Evolutionary conservation across 306 rosid species (phyloP).

Genomic region (Prunus kanzakura): DNA sequence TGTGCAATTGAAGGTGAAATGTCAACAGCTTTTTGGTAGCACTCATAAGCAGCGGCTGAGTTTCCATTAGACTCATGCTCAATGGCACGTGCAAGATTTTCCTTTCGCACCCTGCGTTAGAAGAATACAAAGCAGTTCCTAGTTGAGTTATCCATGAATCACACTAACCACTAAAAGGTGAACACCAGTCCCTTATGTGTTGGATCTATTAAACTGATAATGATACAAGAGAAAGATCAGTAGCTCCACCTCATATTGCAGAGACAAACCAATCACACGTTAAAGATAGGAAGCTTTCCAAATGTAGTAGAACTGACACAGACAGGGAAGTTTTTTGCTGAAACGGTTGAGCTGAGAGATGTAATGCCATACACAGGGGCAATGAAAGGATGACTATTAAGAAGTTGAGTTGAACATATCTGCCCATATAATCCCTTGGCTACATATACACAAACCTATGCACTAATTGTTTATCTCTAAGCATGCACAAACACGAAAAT

Average conservation of each 20-base stretch:
- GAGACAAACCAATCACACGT: background rate
- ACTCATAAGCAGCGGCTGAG: constrained; percentile 79
- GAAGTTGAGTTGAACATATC: background rate
- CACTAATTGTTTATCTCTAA: background rate
- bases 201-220: background rate
- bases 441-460: background rate
- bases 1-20: constrained; percentile 77
- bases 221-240: background rate
- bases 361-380: background rate
- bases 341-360: background rate
- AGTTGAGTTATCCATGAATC: background rate
- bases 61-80: constrained; percentile 77
- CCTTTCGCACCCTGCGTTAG: constrained; percentile 64
- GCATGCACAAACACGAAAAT: background rate
- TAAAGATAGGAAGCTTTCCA: background rate
- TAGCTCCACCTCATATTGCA: constrained; percentile 1
- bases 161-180: background rate
- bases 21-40: constrained; percentile 97
- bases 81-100: constrained; percentile 77
- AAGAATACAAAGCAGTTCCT: background rate
- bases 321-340: background rate
- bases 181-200: background rate
- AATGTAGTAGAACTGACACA: background rate
- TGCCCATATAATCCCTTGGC: background rate
- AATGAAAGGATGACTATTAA: background rate